Evolutionary conservation across 139 green algal species (phyloP), one percentile per base, ranked within the genome.

Genomic region (Volvox reticuliferus): DNA sequence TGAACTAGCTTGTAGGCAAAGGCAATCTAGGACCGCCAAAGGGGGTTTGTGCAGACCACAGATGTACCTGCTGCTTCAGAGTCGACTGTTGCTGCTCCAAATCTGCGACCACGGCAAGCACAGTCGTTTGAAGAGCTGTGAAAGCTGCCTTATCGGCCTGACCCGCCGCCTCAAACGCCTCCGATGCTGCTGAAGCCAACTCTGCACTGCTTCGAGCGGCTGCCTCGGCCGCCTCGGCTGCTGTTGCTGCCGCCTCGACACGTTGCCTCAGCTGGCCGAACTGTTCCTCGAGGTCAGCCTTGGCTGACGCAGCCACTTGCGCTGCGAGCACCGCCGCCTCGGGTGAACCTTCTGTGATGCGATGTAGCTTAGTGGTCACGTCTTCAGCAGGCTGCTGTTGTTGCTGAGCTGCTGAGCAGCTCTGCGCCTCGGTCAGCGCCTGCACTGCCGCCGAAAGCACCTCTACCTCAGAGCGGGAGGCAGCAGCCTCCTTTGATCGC

Each of bases 21-120:
- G 44, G 44, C 44, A 55, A 55, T 55, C 44, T 14, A 55, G 44
- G 44, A 55, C 44, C 44, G 44, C 44, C 5, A 14, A 55, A n/a
- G 9, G 5, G 5, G 5, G 5, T 55, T 9, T 55, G 9, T 55
- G 44, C 44, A 55, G 44, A 55, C 44, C 9, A 55, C 65, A 28
- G 24, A 73, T 12, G 65, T 73, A 91, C 87, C 75, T 91, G 87
- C 28, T 86, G 1, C 61, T 79, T 86, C 21, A 91, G 62, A 12
- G 22, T 63, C 0, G 33, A 33, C 76, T 77, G 71, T 19, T 86
- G 75, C 24, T 86, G 24, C 76, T 91, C 76, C 55, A 91, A 19
- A 26, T 28, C 76, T 24, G 61, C 87, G 24, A 86, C 76, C 87
- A 85, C 77, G 32, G 86, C 50, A 1, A 84, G 37, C 17, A 89